Percentiles rank a stretch among this genome's conserved stretches.
phyloP scores from a whole-genome alignment of 148 eudicot species.

The Hydrangea macrophylla region DNA sequence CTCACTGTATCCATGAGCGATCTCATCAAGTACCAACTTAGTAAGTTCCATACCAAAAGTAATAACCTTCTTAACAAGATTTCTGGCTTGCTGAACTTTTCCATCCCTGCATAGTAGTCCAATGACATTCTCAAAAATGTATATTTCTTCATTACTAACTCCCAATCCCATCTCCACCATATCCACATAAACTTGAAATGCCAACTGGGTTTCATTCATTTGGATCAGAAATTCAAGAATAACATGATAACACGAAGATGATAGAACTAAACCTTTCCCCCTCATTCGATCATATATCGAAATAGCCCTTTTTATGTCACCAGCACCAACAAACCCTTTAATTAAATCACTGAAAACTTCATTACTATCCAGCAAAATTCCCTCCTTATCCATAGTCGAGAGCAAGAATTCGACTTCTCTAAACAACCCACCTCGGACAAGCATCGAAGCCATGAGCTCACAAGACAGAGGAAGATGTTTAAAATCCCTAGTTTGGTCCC shows the following conservation, averaged over 20 bases:
- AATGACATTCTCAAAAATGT: constrained; percentile 37
- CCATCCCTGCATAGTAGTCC: constrained; percentile 49
- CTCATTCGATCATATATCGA: constrained; percentile 51
- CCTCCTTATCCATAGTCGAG: constrained; percentile 35
- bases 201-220: constrained; percentile 27
- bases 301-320: constrained; percentile 46
- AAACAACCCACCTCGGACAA: constrained; percentile 42
- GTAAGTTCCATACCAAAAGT: constrained; percentile 47
- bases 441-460: constrained; percentile 59
- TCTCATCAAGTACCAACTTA: constrained; percentile 40
- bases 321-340: constrained; percentile 43
- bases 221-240: constrained; percentile 37
- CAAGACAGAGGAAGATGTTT: constrained; percentile 46
- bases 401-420: constrained; percentile 61
- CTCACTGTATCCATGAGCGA: constrained; percentile 54
- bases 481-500: constrained; percentile 35
- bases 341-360: constrained; percentile 57
- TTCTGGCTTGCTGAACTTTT: constrained; percentile 62
- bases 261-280: constrained; percentile 33
- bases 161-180: constrained; percentile 45
- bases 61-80: constrained; percentile 39
- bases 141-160: constrained; percentile 30
- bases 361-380: constrained; percentile 55
- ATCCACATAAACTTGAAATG: constrained; percentile 40
- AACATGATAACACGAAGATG: constrained; percentile 39